Base-by-base conservation (phyloP, 2,329 filamentous ascomycete genomes). In the Trichoderma koningiopsis region DNA sequence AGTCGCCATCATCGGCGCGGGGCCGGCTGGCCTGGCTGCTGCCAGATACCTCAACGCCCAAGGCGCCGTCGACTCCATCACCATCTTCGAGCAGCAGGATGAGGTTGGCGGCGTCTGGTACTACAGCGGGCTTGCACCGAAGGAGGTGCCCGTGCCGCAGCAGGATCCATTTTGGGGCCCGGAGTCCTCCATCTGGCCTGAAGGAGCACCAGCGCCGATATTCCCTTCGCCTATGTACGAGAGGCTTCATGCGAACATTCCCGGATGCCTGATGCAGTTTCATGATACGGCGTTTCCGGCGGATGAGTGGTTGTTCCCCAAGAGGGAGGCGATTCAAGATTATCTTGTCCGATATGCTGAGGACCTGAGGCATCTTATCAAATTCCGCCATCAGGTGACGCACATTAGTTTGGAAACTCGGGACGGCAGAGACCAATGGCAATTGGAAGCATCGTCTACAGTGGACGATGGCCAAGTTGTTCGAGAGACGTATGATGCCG, bases 211-310 rank as follows among this genome's bases (percentile, higher is more conserved):
- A 47, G 76, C 86, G 0, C 86, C 91, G 6, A 79, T 89, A 2
- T 97, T 95, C 75, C 84, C 92, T n/a, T 93, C 92, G 22, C 92
- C 94, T 3, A 88, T 97, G 80, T 97, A 97, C 78, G 88, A 93
- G 59, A 82, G 86, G 29, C 83, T 97, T 19, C 91, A 97, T 75
- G 94, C 94, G 27, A 98, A 98, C 78, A 94, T 97, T 59, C 92
- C 94, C 0, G 88, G 91, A 70, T 83, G 85, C 0, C 78, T 97
- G 64, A 98, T 98, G 95, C 83, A 85, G 4, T 97, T 90, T 78
- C 90, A 90, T 5, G 91, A 95, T 73, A 82, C 87, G 7, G 77
- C 85, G 0, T 96, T 96, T 75, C 85, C 87, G 0, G 75, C 83
- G 1, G 85, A 88, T 14, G 84, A 86, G 7, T 88, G 90, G 76